Evolutionary conservation across 2,329 filamentous ascomycete species (phyloP).

Genomic region (Blastomyces percursus): DNA sequence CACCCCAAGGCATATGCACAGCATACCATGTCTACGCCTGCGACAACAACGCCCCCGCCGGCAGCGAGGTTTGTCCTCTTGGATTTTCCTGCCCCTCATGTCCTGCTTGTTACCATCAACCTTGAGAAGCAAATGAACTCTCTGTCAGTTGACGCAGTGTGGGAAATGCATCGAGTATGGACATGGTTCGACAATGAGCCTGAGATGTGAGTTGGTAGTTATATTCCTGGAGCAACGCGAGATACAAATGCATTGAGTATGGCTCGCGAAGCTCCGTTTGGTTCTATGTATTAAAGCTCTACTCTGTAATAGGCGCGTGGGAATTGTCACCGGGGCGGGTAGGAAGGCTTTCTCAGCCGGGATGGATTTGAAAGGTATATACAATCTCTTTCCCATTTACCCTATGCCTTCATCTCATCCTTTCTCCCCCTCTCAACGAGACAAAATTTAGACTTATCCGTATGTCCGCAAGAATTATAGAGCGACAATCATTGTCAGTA

Average conservation of each 20-base stretch:
- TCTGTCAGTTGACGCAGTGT: constrained; percentile 28
- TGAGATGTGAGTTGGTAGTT: constrained; percentile 18
- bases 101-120: constrained; percentile 38
- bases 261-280: background rate
- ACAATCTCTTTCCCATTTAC: constrained; percentile 29
- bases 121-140: constrained; percentile 32
- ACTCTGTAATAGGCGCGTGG: constrained; percentile 40
- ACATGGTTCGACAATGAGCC: constrained; percentile 35
- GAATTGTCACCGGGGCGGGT: constrained; percentile 33
- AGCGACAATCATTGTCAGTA: constrained; percentile 24
- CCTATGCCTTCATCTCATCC: background rate
- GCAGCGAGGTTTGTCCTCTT: constrained; percentile 10
- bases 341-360: constrained; percentile 37
- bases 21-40: constrained; percentile 6
- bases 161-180: constrained; percentile 30
- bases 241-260: background rate
- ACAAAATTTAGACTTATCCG: background rate
- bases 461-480: constrained; percentile 1
- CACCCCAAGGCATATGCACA: background rate
- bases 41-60: constrained; percentile 10
- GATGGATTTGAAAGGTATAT: constrained; percentile 38
- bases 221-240: background rate
- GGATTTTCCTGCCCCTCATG: constrained; percentile 31
- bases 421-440: background rate
- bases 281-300: background rate